These are phyloP conservation scores for Aegle marmelos DNA, from an alignment of 345 rosid genomes.

Conservation along the genomic window DNA sequence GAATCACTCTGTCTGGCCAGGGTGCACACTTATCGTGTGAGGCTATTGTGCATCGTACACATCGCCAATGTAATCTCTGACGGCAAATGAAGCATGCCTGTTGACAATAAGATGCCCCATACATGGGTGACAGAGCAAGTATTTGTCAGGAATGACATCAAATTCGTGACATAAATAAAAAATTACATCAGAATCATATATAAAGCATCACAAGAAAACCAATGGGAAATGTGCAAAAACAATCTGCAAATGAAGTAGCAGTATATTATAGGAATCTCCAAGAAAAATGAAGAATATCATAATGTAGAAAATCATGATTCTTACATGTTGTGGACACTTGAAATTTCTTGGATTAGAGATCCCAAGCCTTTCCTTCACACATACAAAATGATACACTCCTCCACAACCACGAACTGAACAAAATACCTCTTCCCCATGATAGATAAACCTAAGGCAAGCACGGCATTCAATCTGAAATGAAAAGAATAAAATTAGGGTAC, in stretches of 20 bases:
- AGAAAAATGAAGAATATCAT: constrained; percentile 12
- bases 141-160: not conserved
- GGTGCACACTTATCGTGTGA: constrained; percentile 81
- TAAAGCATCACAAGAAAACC: not conserved
- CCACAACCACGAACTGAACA: constrained; percentile 70
- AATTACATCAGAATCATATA: not conserved
- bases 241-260: not conserved
- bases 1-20: constrained; percentile 66
- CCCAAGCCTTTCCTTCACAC: constrained; percentile 46
- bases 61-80: constrained; percentile 62
- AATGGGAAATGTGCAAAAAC: not conserved
- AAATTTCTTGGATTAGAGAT: constrained; percentile 46
- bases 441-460: constrained; percentile 48
- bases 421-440: constrained; percentile 55
- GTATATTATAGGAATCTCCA: not conserved
- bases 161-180: not conserved
- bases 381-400: constrained; percentile 57
- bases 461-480: constrained; percentile 64
- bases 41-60: constrained; percentile 63
- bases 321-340: constrained; percentile 93
- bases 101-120: constrained; percentile 11
- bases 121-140: constrained; percentile 2
- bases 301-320: constrained; percentile 6
- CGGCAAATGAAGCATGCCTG: constrained; percentile 85
- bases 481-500: not conserved